These are phyloP conservation scores for Colletotrichum sp. DNA, from an alignment of 2,329 filamentous ascomycete genomes.

Conservation along the genomic window DNA sequence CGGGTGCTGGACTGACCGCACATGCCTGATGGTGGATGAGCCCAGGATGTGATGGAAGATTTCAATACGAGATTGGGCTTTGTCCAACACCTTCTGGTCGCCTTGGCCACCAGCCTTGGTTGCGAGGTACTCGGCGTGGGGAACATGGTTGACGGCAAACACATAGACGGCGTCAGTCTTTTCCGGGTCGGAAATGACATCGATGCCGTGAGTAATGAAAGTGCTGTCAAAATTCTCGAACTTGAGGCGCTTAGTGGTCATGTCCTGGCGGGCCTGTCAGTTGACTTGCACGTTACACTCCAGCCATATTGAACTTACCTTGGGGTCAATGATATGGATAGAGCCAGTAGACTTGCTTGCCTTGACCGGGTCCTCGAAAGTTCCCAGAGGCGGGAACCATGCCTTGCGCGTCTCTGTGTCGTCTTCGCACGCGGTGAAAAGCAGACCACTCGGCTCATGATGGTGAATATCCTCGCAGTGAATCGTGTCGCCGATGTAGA, in stretches of 20 bases:
- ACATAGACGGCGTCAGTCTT: conserved; percentile 56
- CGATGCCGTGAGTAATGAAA: conserved; percentile 66
- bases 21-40: conserved; percentile 43
- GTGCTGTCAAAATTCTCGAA: conserved; percentile 57
- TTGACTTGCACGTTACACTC: background rate
- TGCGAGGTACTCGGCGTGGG: conserved; percentile 40
- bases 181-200: conserved; percentile 57
- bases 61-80: conserved; percentile 58
- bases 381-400: conserved; percentile 58
- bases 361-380: conserved; percentile 43
- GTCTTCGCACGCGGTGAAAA: conserved; percentile 62
- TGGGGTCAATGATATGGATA: conserved; percentile 59
- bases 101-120: conserved; percentile 34
- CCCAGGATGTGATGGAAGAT: conserved; percentile 44
- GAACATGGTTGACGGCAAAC: conserved; percentile 64
- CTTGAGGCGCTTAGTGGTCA: conserved; percentile 37
- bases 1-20: conserved; percentile 59
- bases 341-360: conserved; percentile 42
- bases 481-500: conserved; percentile 54
- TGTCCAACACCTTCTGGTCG: conserved; percentile 29
- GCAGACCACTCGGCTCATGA: conserved; percentile 47
- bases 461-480: conserved; percentile 67
- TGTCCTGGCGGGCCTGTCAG: conserved; percentile 28
- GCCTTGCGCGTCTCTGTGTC: conserved; percentile 44
- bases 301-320: conserved; percentile 37